A percentile compares a stretch with the other conserved stretches of the same genome.
These are phyloP conservation scores for Pleurotus giganteus DNA, from an alignment of 768 basidiomycete species.

Conservation along the genomic window DNA sequence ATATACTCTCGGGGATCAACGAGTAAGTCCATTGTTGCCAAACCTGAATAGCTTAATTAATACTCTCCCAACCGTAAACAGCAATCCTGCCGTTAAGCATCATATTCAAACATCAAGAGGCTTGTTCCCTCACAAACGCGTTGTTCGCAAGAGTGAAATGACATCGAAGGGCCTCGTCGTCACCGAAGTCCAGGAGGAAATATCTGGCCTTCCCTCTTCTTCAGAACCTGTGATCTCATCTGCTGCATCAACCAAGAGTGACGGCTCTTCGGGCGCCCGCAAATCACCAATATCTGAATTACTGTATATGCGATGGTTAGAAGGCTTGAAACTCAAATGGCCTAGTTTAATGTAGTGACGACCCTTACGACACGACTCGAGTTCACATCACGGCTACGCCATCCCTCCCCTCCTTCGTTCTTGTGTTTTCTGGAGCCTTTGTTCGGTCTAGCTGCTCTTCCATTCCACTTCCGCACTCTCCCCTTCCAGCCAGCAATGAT, in stretches of 20 bases:
- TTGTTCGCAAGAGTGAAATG: slow-evolving; percentile 81
- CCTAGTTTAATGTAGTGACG: slow-evolving; percentile 56
- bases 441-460: background rate
- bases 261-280: slow-evolving; percentile 44
- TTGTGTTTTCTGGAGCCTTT: background rate
- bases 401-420: slow-evolving; percentile 5
- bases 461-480: background rate
- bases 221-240: slow-evolving; percentile 18
- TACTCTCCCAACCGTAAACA: slow-evolving; percentile 32
- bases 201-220: slow-evolving; percentile 45
- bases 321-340: slow-evolving; percentile 90
- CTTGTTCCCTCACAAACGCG: slow-evolving; percentile 78
- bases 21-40: slow-evolving; percentile 52
- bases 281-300: slow-evolving; percentile 94
- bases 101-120: slow-evolving; percentile 79
- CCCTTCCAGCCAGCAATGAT: slow-evolving; percentile 9
- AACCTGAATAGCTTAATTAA: background rate
- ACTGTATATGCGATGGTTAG: slow-evolving; percentile 96
- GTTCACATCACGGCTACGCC: slow-evolving; percentile 2
- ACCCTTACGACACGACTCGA: slow-evolving; percentile 8
- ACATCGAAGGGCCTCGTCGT: slow-evolving; percentile 81
- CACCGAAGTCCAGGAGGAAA: slow-evolving; percentile 77
- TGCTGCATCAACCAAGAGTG: slow-evolving; percentile 23
- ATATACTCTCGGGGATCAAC: slow-evolving; percentile 87
- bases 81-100: slow-evolving; percentile 75